Base-by-base conservation (phyloP, 2,329 filamentous ascomycete species). In the Cytospora paraplurivora region DNA sequence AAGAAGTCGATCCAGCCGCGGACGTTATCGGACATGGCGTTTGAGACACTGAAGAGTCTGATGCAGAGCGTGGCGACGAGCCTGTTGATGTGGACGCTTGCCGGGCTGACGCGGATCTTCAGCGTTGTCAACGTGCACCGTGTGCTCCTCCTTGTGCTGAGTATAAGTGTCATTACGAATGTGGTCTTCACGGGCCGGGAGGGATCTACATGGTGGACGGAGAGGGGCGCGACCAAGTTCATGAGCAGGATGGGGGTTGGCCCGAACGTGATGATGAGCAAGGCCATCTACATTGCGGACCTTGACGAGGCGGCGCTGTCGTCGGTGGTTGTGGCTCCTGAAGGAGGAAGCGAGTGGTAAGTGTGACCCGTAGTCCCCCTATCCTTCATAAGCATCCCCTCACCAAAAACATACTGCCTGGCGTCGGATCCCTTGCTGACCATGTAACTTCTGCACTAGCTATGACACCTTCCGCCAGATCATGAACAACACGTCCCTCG, bases 171-270 rank as follows among this genome's bases (percentile, higher is more conserved):
- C 13, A 71, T 92, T 12, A 82, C 87, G 56, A 98, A 98, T 71
- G 76, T 89, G 27, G 82, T 93, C 68, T 86, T 93, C 71, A 88
- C 90, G 0, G 91, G 89, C 13, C 86, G 88, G 67, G 88, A 92
- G 72, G 85, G 85, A 7, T 86, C 88, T 70, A 81, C 84, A 1
- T 98, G 93, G 93, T 97, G 91, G 90, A 83, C 85, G 53, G 94
- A 98, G 77, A 86, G 92, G 63, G 88, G 86, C 65, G 92, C 93
- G 1, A 85, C 84, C 17, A 88, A 82, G 49, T 97, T 94, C 74
- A 95, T 99, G 92, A 80, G 81, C 38, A 83, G 88, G 13, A 78
- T 98, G 15, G 94, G 94, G 11, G 87, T 98, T 8, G 84, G 85
- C 3, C 92, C 93, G 8, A 90, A 96, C 69, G 76, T 83, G 21